Base-by-base conservation (phyloP, 306 rosid genomes). In the Fragaria iinumae region DNA sequence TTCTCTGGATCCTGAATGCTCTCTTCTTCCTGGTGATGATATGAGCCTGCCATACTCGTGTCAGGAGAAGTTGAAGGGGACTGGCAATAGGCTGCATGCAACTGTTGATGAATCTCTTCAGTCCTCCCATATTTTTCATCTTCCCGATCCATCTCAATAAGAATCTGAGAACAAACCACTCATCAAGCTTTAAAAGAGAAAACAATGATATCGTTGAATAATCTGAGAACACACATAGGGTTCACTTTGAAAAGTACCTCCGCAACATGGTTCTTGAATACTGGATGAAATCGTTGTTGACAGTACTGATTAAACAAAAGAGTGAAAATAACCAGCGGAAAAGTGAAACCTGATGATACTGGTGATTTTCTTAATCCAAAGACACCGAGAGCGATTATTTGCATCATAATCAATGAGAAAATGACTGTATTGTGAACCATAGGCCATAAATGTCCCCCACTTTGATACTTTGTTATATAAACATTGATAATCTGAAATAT, bases 381-480 rank as follows among this genome's bases (percentile, higher is more conserved):
- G 69, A 92, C 97, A 72, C 97, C 97, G 7, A 95, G 85, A 72
- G 98, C 97, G 49, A 95, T 79, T 59, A 92, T 20, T 91, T 95
- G 99, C 83, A 93, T 74, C 10, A 89, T 29, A 66, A 85, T 74
- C 90, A 95, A 81, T 53, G 98, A 89, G 74, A 91, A 79, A 11
- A 95, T 87, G 5, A 84, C 66, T 43, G 97, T 84, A 80, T 85
- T 87, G 89, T 88, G 96, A 71, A 85, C 91, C 53, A 92, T 71
- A 45, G 97, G 97, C 99, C 99, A 96, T 25, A 69, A 86, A 8
- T 84, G 89, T 69, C 99, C 99, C 34, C 97, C 93, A 14, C 81
- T 78, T 66, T 96, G 89, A 48, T 95, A 92, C 73, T 89, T 91
- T 52, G 81, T 74, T 66, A 85, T 67, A 67, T 95, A 95, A 36